Evolutionary conservation across 2,329 filamentous ascomycete species (phyloP).

Genomic region (Colletotrichum theobromicola): DNA sequence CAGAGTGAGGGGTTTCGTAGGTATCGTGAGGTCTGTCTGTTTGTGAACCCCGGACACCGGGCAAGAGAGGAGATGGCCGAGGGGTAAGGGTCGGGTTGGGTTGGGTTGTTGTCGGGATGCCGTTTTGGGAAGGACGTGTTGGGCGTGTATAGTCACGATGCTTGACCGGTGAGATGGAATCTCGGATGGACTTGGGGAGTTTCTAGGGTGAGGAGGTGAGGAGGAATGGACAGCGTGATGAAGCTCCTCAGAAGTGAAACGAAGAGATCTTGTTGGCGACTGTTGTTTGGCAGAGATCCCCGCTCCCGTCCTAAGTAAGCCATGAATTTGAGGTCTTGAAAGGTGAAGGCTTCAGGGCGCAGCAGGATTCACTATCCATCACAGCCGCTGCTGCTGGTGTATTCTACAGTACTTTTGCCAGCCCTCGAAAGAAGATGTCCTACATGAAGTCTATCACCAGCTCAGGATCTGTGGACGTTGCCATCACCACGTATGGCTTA

Average conservation of each 20-base stretch:
- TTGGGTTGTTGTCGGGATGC: background rate
- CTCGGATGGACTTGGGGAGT: no score
- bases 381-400: background rate
- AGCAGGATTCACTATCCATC: fast-evolving
- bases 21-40: background rate
- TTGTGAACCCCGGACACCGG: background rate
- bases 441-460: no score
- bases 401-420: background rate
- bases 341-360: background rate
- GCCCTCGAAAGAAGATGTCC: no score
- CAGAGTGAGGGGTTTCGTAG: background rate
- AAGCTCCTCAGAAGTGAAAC: background rate
- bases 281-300: background rate
- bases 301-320: background rate
- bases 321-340: background rate
- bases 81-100: background rate
- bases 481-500: background rate
- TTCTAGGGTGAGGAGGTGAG: no score
- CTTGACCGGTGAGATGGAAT: background rate
- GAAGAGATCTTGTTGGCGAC: background rate
- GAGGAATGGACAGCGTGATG: background rate
- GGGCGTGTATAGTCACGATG: background rate
- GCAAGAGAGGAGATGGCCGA: background rate
- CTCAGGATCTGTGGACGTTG: background rate
- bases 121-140: background rate